Conservation (phyloP, 306 rosid genomes). For the Pyrus betulifolia region DNA sequence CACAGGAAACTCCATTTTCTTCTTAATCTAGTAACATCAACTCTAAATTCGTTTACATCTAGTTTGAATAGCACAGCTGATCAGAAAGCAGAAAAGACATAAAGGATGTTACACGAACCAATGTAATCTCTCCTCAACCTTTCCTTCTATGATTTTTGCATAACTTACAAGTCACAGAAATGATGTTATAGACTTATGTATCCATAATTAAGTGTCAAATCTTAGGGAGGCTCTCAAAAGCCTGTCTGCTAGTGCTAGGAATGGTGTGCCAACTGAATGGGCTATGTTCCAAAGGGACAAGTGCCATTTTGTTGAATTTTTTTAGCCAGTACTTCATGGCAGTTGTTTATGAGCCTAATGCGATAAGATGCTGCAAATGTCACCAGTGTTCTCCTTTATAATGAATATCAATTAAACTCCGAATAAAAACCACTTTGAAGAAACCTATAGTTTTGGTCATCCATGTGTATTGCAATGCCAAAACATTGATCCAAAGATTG, state of each 20-base stretch:
- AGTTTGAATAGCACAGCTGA: not conserved
- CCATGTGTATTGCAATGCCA: too few relatives aligned
- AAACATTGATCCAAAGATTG: too few relatives aligned
- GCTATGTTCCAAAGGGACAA: not conserved
- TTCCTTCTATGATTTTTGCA: not conserved
- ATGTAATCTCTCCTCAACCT: not conserved
- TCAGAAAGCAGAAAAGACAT: not conserved
- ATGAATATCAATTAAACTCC: not conserved
- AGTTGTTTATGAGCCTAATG: not conserved
- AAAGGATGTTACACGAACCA: not conserved
- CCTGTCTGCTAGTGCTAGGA: not conserved
- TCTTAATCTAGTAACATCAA: not conserved
- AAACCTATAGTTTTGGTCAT: too few relatives aligned
- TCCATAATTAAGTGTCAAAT: not conserved
- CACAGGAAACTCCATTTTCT: not conserved
- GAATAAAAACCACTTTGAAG: not conserved
- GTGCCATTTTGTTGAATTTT: not conserved
- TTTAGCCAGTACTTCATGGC: not conserved
- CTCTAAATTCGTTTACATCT: not conserved
- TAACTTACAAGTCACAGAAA: not conserved
- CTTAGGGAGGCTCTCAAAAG: not conserved
- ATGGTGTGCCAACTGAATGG: not conserved
- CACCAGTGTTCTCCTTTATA: not conserved
- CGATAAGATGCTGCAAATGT: not conserved
- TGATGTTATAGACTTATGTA: not conserved